Conservation (phyloP, 129 eudicot species). For the Chrysanthemum seticuspe region DNA sequence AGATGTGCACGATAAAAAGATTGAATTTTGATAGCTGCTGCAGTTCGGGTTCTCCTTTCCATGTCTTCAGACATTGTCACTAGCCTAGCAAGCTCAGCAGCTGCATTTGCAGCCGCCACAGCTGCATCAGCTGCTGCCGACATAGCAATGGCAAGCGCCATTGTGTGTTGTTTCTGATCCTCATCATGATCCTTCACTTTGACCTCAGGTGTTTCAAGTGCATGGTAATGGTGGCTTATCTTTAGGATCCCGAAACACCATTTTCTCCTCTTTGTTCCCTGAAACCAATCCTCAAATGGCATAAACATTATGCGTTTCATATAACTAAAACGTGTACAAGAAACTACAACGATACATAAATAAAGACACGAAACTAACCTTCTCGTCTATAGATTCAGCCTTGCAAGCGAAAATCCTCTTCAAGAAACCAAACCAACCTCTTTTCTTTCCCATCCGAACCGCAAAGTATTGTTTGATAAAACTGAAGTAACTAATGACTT, state of each 20-base stretch:
- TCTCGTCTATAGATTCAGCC: conserved; percentile 43
- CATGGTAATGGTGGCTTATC: conserved; percentile 44
- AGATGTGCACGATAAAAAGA: conserved; percentile 67
- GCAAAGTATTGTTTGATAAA: not conserved
- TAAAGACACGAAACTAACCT: conserved; percentile 29
- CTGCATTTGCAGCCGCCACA: conserved; percentile 85
- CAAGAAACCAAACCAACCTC: conserved; percentile 53
- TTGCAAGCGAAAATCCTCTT: conserved; percentile 57
- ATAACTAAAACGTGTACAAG: not conserved
- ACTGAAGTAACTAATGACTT: conserved; percentile 6
- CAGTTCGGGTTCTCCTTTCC: conserved; percentile 25
- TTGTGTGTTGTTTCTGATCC: conserved; percentile 59
- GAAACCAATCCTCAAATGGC: conserved; percentile 4
- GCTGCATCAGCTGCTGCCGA: conserved; percentile 95
- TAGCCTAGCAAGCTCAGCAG: conserved; percentile 78
- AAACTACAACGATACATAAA: not conserved
- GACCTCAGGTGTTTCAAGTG: conserved; percentile 37
- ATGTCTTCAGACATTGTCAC: conserved; percentile 36
- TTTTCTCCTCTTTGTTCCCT: conserved; percentile 53
- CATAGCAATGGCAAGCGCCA: conserved; percentile 73
- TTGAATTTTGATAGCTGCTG: conserved; percentile 72
- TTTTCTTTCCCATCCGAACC: conserved; percentile 61
- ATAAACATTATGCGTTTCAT: not conserved
- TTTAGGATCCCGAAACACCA: conserved; percentile 56
- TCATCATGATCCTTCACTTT: conserved; percentile 40